Base-by-base conservation (phyloP, 1,284 basidiomycete genomes). In the Marasmius sp. region DNA sequence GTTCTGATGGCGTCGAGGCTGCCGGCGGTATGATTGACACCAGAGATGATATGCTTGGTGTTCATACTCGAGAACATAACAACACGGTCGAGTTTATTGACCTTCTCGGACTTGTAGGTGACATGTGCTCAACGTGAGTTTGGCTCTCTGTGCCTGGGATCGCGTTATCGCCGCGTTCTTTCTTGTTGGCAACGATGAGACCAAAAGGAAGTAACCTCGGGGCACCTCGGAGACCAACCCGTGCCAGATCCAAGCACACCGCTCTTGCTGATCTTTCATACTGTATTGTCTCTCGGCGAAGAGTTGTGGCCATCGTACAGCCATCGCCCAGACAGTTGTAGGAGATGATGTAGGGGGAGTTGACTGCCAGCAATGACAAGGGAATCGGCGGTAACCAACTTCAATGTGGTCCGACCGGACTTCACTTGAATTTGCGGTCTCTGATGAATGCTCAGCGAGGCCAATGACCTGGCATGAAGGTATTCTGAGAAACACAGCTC, bases 251-350 rank as follows among this genome's bases (percentile, higher is more conserved):
- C 97, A 51, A 98, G 95, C 66, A 99, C 97, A 66, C 89, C 93
- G 72, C 91, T 92, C 88, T 98, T 98, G 82, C 88, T 91, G 75
- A 96, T 81, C 98, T 97, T 99, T 83, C 89, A 27, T 93, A 83
- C 91, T 92, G 89, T 98, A 98, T 81, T 98, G 96, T 66, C 81
- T 82, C 76, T 95, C 93, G n/a, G 94, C 91, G 63, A 87, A 92
- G 98, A 80, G 81, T 98, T 97, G 79, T 90, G 89, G 37, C 95
- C 96, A 74, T 98, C 96, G 75, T 98, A 27, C 27, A 27, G n/a
- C n/a, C 98, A 85, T 98, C 98, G 47, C 97, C 97, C 58, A 99
- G 87, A 78, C 99, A 97, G 85, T 98, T 99, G 86, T 99, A 99
- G 37, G 93, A 95, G 33, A 95, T 91, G 70, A 98, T 97, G 63